These are phyloP conservation scores for Russula sp. DNA, from an alignment of 768 basidiomycete genomes.

Conservation along the genomic window DNA sequence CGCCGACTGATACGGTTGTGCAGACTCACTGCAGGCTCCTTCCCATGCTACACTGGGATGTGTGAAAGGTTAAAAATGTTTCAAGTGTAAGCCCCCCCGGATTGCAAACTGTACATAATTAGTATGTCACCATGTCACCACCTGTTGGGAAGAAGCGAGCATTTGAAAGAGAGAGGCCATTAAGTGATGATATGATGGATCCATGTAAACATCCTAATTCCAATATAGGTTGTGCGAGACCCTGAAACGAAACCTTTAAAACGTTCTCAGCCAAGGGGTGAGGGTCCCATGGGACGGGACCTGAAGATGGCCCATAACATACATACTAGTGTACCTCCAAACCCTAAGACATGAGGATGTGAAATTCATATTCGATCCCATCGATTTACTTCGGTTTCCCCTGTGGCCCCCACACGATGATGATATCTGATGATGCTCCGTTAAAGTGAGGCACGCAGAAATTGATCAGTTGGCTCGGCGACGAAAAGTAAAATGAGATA, in stretches of 20 bases:
- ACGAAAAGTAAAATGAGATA: neutral
- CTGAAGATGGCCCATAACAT: neutral
- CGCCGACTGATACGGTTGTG: constrained; percentile 5
- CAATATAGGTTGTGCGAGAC: neutral
- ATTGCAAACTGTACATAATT: neutral
- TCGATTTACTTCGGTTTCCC: neutral
- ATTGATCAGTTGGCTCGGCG: constrained; percentile 1
- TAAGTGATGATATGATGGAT: neutral
- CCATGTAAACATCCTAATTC: neutral
- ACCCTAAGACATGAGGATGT: neutral
- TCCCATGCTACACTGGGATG: constrained; percentile 12
- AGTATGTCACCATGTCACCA: neutral
- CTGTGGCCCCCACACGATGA: neutral
- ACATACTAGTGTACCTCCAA: too few species aligned
- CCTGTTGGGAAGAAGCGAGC: constrained; percentile 1
- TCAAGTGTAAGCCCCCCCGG: neutral
- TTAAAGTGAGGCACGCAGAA: constrained; percentile 2
- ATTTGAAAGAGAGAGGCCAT: neutral
- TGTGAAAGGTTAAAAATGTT: constrained; percentile 3
- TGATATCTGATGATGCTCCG: constrained; percentile 11
- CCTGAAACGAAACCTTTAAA: neutral
- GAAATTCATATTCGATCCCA: constrained; percentile 5
- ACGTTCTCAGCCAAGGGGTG: too few species aligned
- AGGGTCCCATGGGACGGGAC: too few species aligned
- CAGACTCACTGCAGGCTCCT: constrained; percentile 18